These are phyloP conservation scores for Rhizopus sp. DNA, from an alignment of 371 early-diverging fungal genomes.

Conservation along the genomic window DNA sequence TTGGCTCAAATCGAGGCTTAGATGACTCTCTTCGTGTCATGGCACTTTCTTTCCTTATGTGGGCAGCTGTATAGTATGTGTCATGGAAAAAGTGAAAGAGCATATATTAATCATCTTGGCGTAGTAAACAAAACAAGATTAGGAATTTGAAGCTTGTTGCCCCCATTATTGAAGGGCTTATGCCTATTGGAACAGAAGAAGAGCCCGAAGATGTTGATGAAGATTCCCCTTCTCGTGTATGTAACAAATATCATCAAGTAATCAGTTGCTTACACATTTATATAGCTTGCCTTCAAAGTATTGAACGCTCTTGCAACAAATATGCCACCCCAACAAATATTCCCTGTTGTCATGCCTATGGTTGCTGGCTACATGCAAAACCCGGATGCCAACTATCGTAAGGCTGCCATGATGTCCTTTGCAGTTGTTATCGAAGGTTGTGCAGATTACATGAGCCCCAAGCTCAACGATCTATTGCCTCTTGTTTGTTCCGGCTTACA, in stretches of 20 bases:
- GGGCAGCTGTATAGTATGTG: slow-evolving; percentile 79
- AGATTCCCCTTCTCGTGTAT: slow-evolving; percentile 78
- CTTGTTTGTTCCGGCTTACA: slow-evolving; percentile 78
- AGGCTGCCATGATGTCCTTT: slow-evolving; percentile 88
- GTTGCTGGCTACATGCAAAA: slow-evolving; percentile 78
- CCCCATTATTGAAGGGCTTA: slow-evolving; percentile 72
- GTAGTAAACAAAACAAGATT: slow-evolving; percentile 76
- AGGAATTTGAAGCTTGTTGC: slow-evolving; percentile 78
- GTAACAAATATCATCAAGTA: slow-evolving; percentile 15
- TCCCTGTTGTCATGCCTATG: slow-evolving; percentile 72
- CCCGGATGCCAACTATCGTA: slow-evolving; percentile 70
- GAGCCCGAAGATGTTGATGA: slow-evolving; percentile 85
- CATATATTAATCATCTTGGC: background rate
- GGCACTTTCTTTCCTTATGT: slow-evolving; percentile 84
- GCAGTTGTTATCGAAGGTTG: slow-evolving; percentile 87
- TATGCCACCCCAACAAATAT: slow-evolving; percentile 87
- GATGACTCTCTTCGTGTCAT: slow-evolving; percentile 74
- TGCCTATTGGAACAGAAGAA: slow-evolving; percentile 86
- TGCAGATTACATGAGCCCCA: slow-evolving; percentile 78
- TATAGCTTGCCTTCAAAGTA: slow-evolving; percentile 62
- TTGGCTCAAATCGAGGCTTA: slow-evolving; percentile 68
- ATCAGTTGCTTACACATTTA: slow-evolving; percentile 40
- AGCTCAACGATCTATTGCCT: slow-evolving; percentile 73
- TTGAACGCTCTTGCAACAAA: slow-evolving; percentile 74
- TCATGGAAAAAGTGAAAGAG: background rate